These are phyloP conservation scores for Graphilbum sp. DNA, from an alignment of 2,329 filamentous ascomycete species.

Conservation along the genomic window DNA sequence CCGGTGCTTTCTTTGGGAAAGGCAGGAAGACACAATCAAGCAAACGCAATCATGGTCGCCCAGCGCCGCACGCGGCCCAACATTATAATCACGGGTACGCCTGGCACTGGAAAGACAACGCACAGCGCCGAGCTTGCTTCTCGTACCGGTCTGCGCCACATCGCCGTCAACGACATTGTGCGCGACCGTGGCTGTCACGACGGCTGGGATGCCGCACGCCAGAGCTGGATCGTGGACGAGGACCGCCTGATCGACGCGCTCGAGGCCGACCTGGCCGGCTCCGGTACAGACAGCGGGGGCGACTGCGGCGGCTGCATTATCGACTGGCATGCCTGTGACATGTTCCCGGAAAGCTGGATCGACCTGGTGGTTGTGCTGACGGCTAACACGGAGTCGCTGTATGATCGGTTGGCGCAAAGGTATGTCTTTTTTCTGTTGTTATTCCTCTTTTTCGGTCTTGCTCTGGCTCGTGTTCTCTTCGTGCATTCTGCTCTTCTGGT, in stretches of 20 bases:
- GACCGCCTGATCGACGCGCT: conserved; percentile 82
- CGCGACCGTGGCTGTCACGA: conserved; percentile 81
- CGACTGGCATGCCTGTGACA: conserved; percentile 95
- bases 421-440: conserved; percentile 17
- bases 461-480: not conserved
- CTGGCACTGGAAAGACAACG: conserved; percentile 89
- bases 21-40: conserved; percentile 3
- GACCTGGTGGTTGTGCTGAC: conserved; percentile 87
- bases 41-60: not conserved
- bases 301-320: conserved; percentile 74
- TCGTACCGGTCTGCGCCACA: conserved; percentile 59
- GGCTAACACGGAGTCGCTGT: conserved; percentile 63
- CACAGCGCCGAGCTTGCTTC: conserved; percentile 71
- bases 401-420: conserved; percentile 67
- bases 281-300: conserved; percentile 13
- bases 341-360: conserved; percentile 87
- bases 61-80: conserved; percentile 47
- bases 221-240: conserved; percentile 89
- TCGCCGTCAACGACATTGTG: conserved; percentile 81
- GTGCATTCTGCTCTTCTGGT: not conserved
- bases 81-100: conserved; percentile 89
- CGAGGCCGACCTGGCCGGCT: conserved; percentile 51
- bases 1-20: too few relatives aligned
- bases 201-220: conserved; percentile 68
- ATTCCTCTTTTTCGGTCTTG: not conserved